Evolutionary conservation across 352 stramenopile genomes (phyloP).

Genomic region (Phytophthora nicotianae): DNA sequence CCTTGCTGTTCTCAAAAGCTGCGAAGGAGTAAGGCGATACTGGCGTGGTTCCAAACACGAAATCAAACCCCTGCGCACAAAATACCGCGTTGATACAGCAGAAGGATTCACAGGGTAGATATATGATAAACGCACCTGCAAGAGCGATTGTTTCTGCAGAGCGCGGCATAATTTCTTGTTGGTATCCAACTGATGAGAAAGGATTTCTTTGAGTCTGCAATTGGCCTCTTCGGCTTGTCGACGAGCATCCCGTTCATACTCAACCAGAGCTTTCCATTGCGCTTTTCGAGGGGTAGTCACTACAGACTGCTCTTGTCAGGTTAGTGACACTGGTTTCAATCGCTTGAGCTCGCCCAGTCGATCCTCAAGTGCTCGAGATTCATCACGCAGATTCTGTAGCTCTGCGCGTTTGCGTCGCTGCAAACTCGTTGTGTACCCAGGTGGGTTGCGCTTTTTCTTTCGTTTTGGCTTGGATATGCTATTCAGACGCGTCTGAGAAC

Average conservation of each 20-base stretch:
- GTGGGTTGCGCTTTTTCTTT: constrained; percentile 10
- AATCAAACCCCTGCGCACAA: constrained; percentile 8
- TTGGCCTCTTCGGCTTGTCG: constrained; percentile 31
- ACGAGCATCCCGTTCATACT: constrained; percentile 9
- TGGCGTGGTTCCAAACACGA: constrained; percentile 15
- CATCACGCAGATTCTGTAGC: constrained; percentile 25
- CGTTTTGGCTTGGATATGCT: background rate
- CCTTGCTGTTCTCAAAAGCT: constrained; percentile 20
- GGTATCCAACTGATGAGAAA: constrained; percentile 13
- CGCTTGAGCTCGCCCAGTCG: constrained; percentile 12
- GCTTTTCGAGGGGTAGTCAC: background rate
- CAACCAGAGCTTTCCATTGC: constrained; percentile 18
- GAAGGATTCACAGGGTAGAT: background rate
- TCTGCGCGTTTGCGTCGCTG: constrained; percentile 29
- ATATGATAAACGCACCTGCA: constrained; percentile 5
- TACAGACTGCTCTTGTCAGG: background rate
- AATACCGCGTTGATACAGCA: background rate
- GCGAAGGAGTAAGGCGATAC: constrained; percentile 3
- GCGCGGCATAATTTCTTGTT: constrained; percentile 17
- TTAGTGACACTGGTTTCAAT: background rate
- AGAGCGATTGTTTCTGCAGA: constrained; percentile 23
- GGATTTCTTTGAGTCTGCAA: constrained; percentile 17
- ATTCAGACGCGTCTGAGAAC: background rate
- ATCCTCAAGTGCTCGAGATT: constrained; percentile 19
- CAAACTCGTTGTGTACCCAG: constrained; percentile 25